phyloP scores from a whole-genome alignment of 768 basidiomycete genomes.

The Amanita exitialis region DNA sequence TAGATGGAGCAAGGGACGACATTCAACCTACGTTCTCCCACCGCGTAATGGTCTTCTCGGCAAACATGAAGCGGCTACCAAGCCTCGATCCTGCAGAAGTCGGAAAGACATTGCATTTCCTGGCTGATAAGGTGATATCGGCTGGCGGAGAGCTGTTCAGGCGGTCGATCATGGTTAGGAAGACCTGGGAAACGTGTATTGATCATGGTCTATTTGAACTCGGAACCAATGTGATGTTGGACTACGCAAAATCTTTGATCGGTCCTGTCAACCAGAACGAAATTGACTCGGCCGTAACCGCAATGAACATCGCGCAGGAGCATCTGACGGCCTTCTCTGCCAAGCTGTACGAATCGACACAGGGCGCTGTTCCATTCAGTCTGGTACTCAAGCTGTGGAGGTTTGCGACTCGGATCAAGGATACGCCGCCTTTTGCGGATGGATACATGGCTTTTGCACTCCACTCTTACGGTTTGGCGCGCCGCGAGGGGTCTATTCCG shows the following conservation, averaged over 20 bases:
- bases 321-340: neutral
- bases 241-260: neutral
- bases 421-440: conserved; percentile 17
- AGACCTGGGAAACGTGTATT: neutral
- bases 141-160: neutral
- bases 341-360: neutral
- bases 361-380: conserved; percentile 14
- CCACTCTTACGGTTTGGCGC: conserved; percentile 32
- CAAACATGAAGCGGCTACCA: conserved; percentile 17
- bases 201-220: neutral
- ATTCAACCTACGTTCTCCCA: conserved; percentile 25
- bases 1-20: conserved; percentile 23
- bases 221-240: neutral
- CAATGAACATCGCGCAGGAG: neutral
- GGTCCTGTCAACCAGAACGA: neutral
- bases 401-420: conserved; percentile 21
- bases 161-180: neutral
- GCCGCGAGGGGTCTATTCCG: conserved; percentile 16
- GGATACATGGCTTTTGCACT: conserved; percentile 30
- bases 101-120: conserved; percentile 14
- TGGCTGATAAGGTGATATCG: conserved; percentile 7
- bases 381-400: conserved; percentile 24
- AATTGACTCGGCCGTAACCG: neutral
- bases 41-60: conserved; percentile 29
- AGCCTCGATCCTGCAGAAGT: neutral